Conservation (phyloP, 805 yeast species). For the Teunomyces pallodes region DNA sequence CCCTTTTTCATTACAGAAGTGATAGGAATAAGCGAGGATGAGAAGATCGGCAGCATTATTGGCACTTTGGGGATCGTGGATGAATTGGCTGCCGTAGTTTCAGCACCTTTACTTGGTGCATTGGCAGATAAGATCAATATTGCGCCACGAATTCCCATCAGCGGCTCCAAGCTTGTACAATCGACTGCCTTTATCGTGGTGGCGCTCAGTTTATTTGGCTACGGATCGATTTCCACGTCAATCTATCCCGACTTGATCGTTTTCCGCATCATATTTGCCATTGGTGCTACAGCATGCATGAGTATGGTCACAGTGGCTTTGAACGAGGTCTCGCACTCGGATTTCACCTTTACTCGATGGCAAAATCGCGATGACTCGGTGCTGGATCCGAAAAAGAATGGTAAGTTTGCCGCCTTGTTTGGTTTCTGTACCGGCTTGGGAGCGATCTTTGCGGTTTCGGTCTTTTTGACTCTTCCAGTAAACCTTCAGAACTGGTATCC, state of each 20-base stretch:
- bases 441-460: constrained; percentile 59
- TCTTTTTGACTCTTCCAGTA: constrained; percentile 57
- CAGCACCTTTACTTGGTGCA: constrained; percentile 64
- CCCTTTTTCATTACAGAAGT: constrained; percentile 39
- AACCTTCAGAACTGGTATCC: constrained; percentile 42
- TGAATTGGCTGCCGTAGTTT: constrained; percentile 51
- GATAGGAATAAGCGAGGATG: constrained; percentile 20
- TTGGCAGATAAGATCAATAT: constrained; percentile 51
- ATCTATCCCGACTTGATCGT: constrained; percentile 51
- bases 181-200: constrained; percentile 46
- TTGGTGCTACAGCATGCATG: constrained; percentile 55
- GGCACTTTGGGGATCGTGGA: constrained; percentile 50
- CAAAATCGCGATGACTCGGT: constrained; percentile 18
- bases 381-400: constrained; percentile 23
- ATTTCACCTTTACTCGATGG: constrained; percentile 28
- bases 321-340: constrained; percentile 51
- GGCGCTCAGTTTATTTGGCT: constrained; percentile 47
- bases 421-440: constrained; percentile 67
- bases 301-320: constrained; percentile 61
- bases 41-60: constrained; percentile 30
- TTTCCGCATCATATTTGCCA: constrained; percentile 55
- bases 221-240: constrained; percentile 34
- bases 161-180: constrained; percentile 56
- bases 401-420: constrained; percentile 57
- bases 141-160: constrained; percentile 11